Evolutionary conservation across 495 filamentous ascomycete genomes (phyloP).

Genomic region (Hypomontagnella monticulosa): DNA sequence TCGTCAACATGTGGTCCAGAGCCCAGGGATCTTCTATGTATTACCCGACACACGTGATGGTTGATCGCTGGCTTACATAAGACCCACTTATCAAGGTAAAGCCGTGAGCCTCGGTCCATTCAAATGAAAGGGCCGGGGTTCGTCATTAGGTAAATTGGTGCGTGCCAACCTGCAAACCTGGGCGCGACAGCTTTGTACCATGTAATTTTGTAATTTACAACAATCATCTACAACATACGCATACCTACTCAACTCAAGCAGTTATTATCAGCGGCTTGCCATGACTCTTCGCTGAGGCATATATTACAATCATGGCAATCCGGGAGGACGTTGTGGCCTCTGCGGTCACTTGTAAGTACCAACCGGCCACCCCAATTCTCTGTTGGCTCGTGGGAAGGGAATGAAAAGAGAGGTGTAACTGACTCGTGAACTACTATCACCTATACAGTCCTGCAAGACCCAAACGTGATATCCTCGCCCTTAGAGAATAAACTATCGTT

Average conservation of each 20-base stretch:
- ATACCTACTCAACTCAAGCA: too few species aligned
- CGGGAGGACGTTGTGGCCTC: constrained; percentile 87
- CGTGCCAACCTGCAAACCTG: constrained; percentile 22
- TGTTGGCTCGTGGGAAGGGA: constrained; percentile 32
- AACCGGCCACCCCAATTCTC: constrained; percentile 49
- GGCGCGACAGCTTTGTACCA: constrained; percentile 36
- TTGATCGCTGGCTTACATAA: constrained; percentile 5
- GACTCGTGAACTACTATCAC: constrained; percentile 25
- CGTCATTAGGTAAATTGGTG: constrained; percentile 25
- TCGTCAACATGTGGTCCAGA: too few species aligned
- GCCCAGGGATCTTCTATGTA: too few species aligned
- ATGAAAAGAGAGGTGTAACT: constrained; percentile 16
- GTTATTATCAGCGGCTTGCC: constrained; percentile 19
- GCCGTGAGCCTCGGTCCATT: constrained; percentile 37
- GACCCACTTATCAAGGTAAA: constrained; percentile 11
- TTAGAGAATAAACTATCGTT: constrained; percentile 93
- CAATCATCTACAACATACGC: background rate
- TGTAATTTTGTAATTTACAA: background rate
- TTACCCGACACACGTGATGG: constrained; percentile 14
- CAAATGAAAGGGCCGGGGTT: constrained; percentile 25
- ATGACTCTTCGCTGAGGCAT: constrained; percentile 27
- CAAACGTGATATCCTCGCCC: constrained; percentile 87
- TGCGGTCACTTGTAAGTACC: constrained; percentile 73
- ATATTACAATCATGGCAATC: constrained; percentile 68
- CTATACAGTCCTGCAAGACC: constrained; percentile 85